A percentile compares a stretch with the other conserved stretches of the same genome.
These are phyloP conservation scores for Claviceps sp. DNA, from an alignment of 2,329 filamentous ascomycete species.

Conservation along the genomic window DNA sequence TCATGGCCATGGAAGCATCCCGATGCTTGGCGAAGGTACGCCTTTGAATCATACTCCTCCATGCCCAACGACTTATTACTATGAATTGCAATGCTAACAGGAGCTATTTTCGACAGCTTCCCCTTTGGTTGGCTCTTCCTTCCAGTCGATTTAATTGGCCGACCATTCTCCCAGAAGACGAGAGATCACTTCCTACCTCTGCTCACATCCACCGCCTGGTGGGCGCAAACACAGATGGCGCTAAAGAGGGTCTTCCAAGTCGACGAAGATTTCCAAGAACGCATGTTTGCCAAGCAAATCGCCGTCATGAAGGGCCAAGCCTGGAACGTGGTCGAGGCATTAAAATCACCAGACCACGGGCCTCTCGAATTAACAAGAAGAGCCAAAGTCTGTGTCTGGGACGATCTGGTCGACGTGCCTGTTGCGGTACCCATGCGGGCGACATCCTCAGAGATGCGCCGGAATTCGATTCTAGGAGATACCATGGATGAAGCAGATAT, in stretches of 20 bases:
- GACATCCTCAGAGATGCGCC: constrained; percentile 72
- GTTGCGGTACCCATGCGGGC: constrained; percentile 81
- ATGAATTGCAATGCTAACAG: constrained; percentile 12
- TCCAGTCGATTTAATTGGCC: constrained; percentile 87
- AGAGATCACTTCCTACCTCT: constrained; percentile 91
- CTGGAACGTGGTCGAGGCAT: constrained; percentile 96
- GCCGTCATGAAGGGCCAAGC: constrained; percentile 99
- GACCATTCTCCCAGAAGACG: constrained; percentile 89
- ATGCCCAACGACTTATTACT: neutral
- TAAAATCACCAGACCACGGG: constrained; percentile 85
- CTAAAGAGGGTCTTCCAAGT: constrained; percentile 79
- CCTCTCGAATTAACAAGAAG: constrained; percentile 84
- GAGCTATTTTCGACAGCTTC: constrained; percentile 46
- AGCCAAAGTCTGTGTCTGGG: constrained; percentile 91
- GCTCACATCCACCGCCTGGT: constrained; percentile 90
- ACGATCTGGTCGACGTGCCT: constrained; percentile 91
- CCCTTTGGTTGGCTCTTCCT: constrained; percentile 98
- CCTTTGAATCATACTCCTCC: neutral
- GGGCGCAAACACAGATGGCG: constrained; percentile 83
- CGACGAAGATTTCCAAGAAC: constrained; percentile 92
- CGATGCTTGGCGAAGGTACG: constrained; percentile 60
- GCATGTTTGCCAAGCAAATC: constrained; percentile 97
- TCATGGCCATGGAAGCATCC: constrained; percentile 99
- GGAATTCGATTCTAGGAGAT: constrained; percentile 37
- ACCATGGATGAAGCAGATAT: constrained; percentile 83